Evolutionary conservation across 768 basidiomycete genomes (phyloP).

Genomic region (Megacollybia marginata): DNA sequence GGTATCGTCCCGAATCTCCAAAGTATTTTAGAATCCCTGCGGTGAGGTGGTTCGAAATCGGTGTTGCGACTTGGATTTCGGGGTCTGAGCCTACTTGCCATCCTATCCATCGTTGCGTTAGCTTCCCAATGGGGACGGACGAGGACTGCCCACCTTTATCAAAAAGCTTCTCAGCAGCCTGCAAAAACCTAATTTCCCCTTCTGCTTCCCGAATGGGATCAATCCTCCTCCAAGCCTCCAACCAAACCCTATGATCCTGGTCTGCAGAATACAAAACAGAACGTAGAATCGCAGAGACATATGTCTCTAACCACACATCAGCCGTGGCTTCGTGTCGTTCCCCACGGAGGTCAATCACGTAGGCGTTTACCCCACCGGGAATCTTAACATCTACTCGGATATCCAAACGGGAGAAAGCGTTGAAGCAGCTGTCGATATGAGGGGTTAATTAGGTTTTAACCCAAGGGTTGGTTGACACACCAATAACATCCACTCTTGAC

Average conservation of each 20-base stretch:
- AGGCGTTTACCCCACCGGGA: conserved; percentile 92
- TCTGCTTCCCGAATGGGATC: conserved; percentile 90
- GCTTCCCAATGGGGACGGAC: not conserved
- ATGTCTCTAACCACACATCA: conserved; percentile 97
- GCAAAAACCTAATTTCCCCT: conserved; percentile 83
- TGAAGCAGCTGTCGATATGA: conserved; percentile 75
- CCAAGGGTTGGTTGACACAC: conserved; percentile 30
- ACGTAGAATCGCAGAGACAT: conserved; percentile 85
- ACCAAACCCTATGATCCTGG: conserved; percentile 57
- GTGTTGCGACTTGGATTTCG: conserved; percentile 95
- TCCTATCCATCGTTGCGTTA: conserved; percentile 38
- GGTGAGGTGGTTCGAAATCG: conserved; percentile 94
- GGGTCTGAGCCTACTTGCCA: conserved; percentile 99
- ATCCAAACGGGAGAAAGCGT: conserved; percentile 96
- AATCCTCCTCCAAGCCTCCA: conserved; percentile 92
- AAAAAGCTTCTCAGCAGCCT: conserved; percentile 85
- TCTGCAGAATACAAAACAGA: conserved; percentile 96
- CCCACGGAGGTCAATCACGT: conserved; percentile 88
- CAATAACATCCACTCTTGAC: conserved; percentile 92
- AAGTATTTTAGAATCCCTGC: conserved; percentile 97
- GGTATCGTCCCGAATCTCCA: conserved; percentile 81
- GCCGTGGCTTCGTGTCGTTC: conserved; percentile 91
- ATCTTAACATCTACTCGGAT: conserved; percentile 98
- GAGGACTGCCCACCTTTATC: conserved; percentile 55
- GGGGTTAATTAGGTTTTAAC: not conserved